Evolutionary conservation across 371 early-diverging fungal species (phyloP).

Genomic region (Funneliformis caledonium): DNA sequence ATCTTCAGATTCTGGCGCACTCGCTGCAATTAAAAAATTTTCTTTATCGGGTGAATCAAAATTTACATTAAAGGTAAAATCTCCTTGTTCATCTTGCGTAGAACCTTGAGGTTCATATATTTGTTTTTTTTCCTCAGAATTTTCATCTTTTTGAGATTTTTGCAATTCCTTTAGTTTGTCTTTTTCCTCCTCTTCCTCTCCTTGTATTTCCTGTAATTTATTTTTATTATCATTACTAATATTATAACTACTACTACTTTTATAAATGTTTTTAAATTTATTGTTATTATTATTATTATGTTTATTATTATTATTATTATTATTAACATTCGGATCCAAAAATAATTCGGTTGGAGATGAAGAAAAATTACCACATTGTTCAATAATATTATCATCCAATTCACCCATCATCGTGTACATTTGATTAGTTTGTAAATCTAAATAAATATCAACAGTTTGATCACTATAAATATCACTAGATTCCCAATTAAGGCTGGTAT

Average conservation of each 20-base stretch:
- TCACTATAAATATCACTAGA: constrained; percentile 36
- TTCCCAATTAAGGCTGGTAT: constrained; percentile 37
- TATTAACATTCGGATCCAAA: constrained; percentile 7
- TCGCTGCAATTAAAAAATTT: neutral
- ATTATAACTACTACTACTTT: neutral
- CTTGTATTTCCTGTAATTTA: neutral
- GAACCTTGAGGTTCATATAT: neutral
- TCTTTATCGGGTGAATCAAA: neutral
- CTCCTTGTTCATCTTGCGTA: neutral
- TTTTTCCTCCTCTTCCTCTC: neutral
- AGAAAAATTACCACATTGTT: constrained; percentile 7
- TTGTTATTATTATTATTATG: neutral
- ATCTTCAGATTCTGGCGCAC: constrained; percentile 5
- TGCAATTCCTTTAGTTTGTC: neutral
- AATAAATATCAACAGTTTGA: constrained; percentile 38
- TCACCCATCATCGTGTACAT: constrained; percentile 40
- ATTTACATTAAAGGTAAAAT: neutral
- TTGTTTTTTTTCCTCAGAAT: neutral
- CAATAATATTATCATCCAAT: constrained; percentile 35
- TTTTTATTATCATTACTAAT: neutral
- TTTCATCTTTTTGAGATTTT: neutral
- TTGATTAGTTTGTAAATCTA: constrained; percentile 40
- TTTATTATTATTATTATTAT: constrained; percentile 6
- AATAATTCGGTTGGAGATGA: constrained; percentile 1
- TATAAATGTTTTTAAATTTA: neutral